Evolutionary conservation across 2,329 filamentous ascomycete genomes (phyloP).

Genomic region (Grosmannia serpens): DNA sequence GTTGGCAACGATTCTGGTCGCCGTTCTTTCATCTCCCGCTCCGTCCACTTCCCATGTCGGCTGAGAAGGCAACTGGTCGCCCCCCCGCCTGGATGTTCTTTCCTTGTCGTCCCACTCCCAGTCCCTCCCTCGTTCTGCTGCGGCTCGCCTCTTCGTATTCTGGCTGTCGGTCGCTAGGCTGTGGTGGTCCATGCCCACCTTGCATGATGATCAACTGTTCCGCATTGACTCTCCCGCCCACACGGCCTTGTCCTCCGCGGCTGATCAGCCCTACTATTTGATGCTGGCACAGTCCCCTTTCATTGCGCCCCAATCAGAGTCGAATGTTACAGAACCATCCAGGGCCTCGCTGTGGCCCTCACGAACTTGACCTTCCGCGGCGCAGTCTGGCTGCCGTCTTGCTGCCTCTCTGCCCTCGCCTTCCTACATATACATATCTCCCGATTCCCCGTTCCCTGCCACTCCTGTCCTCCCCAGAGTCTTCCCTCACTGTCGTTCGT

Average conservation of each 20-base stretch:
- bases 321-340: not conserved
- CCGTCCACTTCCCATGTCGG: not conserved
- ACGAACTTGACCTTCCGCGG: not conserved
- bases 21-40: too few relatives aligned
- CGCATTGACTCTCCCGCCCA: not conserved
- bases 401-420: not conserved
- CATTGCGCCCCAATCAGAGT: not conserved
- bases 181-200: not conserved
- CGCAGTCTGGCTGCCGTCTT: not conserved
- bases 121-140: not conserved
- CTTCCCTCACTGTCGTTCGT: not conserved
- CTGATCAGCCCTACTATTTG: not conserved
- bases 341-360: not conserved
- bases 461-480: not conserved
- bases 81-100: slow-evolving; percentile 10
- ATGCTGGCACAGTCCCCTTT: not conserved
- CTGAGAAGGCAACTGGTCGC: not conserved
- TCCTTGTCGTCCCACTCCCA: not conserved
- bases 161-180: not conserved
- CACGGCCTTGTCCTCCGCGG: not conserved
- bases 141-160: not conserved
- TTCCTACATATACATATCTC: not conserved
- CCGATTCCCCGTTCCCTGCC: not conserved
- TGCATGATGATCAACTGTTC: not conserved
- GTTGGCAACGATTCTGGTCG: not conserved